A percentile compares a stretch with the other conserved stretches of the same genome.
These are phyloP conservation scores for Dictyophora rubrovolvata DNA, from an alignment of 768 basidiomycete species.

Conservation along the genomic window DNA sequence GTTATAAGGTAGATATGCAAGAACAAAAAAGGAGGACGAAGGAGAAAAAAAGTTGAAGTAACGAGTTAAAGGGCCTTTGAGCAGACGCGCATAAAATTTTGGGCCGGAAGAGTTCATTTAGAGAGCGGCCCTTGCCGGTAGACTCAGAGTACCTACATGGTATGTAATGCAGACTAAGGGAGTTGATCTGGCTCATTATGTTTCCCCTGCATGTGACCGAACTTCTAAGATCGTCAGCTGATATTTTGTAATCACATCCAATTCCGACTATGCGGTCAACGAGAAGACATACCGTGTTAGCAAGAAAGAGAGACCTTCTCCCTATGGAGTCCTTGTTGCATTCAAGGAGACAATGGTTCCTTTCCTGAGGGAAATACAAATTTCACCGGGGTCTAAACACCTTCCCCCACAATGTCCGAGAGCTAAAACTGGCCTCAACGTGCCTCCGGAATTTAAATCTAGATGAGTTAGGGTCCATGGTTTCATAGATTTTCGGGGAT, in stretches of 20 bases:
- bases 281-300: background rate
- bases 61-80: slow-evolving; percentile 44
- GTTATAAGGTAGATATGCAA: slow-evolving; percentile 31
- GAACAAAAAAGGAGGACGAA: slow-evolving; percentile 30
- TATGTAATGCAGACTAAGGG: background rate
- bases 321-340: background rate
- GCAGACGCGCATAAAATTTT: slow-evolving; percentile 22
- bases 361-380: background rate
- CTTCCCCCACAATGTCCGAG: background rate
- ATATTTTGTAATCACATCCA: background rate
- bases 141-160: background rate
- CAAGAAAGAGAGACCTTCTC: background rate
- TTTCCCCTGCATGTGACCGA: slow-evolving; percentile 6
- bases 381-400: background rate
- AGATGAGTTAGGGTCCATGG: background rate
- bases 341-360: background rate
- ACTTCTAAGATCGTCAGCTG: slow-evolving; percentile 4
- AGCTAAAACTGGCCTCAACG: background rate
- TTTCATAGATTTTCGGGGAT: background rate
- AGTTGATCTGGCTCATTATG: slow-evolving; percentile 1
- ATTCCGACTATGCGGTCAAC: background rate
- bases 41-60: slow-evolving; percentile 27
- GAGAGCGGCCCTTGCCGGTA: slow-evolving; percentile 4
- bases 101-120: background rate
- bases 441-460: background rate